Evolutionary conservation across 192 early-diverging fungal species (phyloP), one percentile per base, ranked within the genome.

Genomic region (Coemansia sp.): DNA sequence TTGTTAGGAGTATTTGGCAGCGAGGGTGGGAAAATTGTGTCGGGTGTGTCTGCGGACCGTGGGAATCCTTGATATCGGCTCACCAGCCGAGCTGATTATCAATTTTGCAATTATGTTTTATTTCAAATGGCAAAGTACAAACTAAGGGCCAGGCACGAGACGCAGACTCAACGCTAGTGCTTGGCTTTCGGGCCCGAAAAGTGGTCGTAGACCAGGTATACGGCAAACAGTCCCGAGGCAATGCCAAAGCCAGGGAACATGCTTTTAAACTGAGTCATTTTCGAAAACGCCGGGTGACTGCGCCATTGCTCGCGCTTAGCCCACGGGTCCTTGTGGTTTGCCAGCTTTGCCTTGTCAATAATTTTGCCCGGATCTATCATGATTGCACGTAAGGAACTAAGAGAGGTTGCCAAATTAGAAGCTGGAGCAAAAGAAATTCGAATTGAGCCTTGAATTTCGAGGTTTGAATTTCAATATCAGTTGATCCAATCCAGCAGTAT

Each of bases 211-310:
- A 72, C 86, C 59, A 85, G 83, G 65, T 89, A 88, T 42, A 79
- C 84, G n/a, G 87, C 82, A 64, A 91, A 91, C 48, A 87, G 84
- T 44, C 84, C 89, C 20, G 89, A 84, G 10, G 89, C 89, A 44
- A 88, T 86, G 64, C 89, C 89, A 58, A 91, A 82, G 56, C 89
- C 89, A 14, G 89, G 89, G 81, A 87, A 87, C 81, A 89, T 84
- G 70, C 84, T 86, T 44, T 75, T 75, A 57, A 88, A 73, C 67
- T 84, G 83, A 46, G 73, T 64, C 56, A 81, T 71, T 62, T 83
- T 85, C 25, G 85, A 84, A 66, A 91, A 91, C 56, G 87, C 80
- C 51, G 87, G 82, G 71, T 84, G 80, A 56, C 81, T 81, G 70
- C 89, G 84, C 89, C 89, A 91, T 55, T 84, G 85, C 70, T 91